Conservation (phyloP, 2,329 filamentous ascomycete genomes). For the Tolypocladium tundrense region DNA sequence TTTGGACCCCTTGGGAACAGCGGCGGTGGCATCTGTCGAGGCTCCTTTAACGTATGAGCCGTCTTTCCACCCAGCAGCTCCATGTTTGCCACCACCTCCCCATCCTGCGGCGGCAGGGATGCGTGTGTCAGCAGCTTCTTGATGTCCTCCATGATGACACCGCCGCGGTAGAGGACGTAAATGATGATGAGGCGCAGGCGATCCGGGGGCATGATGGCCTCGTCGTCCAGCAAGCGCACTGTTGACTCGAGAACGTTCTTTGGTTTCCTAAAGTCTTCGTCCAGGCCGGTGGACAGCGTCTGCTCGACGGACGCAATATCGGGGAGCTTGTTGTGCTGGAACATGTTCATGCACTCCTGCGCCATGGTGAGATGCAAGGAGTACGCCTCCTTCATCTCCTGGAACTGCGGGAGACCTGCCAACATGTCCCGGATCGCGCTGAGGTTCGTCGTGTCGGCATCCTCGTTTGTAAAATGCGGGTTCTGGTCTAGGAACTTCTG, state of each 20-base stretch:
- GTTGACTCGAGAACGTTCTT: slow-evolving; percentile 83
- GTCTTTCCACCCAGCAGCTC: slow-evolving; percentile 71
- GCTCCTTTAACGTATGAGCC: slow-evolving; percentile 63
- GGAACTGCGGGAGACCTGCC: slow-evolving; percentile 86
- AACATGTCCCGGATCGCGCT: slow-evolving; percentile 97
- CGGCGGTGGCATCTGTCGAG: slow-evolving; percentile 51
- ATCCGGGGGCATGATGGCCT: slow-evolving; percentile 59
- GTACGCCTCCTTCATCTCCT: slow-evolving; percentile 91
- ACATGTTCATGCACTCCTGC: slow-evolving; percentile 91
- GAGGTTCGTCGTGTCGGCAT: slow-evolving; percentile 61
- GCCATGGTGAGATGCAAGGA: slow-evolving; percentile 94
- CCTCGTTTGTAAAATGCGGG: slow-evolving; percentile 76
- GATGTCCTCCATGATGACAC: slow-evolving; percentile 74
- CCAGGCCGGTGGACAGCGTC: slow-evolving; percentile 79
- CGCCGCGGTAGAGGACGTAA: slow-evolving; percentile 78
- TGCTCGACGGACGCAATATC: slow-evolving; percentile 87
- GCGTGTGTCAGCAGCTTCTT: slow-evolving; percentile 77
- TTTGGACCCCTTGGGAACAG: slow-evolving; percentile 62
- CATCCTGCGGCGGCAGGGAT: slow-evolving; percentile 63
- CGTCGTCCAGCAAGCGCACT: slow-evolving; percentile 80
- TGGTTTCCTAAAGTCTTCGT: slow-evolving; percentile 84
- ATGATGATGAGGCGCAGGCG: slow-evolving; percentile 76
- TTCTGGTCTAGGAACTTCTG: slow-evolving; percentile 85
- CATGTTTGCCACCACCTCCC: slow-evolving; percentile 64
- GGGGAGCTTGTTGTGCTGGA: slow-evolving; percentile 72